Evolutionary conservation across 192 early-diverging fungal genomes (phyloP).

Genomic region (Allomyces arbusculus): DNA sequence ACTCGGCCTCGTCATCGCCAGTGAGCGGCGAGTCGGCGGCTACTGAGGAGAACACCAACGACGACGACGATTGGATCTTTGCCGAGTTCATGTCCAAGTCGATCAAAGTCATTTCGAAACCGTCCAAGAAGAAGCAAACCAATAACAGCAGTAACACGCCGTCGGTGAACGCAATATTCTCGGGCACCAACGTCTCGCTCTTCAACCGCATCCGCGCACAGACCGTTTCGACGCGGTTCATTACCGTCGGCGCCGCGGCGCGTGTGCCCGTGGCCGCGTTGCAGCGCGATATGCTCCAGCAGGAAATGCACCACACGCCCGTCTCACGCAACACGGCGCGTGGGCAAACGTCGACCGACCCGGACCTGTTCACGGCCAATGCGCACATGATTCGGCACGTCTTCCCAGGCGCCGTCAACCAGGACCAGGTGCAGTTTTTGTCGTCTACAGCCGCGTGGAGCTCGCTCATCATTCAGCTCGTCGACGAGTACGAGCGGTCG

Average conservation of each 20-base stretch:
- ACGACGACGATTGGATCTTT: too few relatives aligned
- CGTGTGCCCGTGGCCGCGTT: slow-evolving; percentile 13
- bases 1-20: too few relatives aligned
- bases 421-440: slow-evolving; percentile 4
- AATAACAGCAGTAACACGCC: slow-evolving; percentile 63
- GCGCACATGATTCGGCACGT: slow-evolving; percentile 36
- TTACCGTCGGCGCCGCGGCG: slow-evolving; percentile 32
- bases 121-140: slow-evolving; percentile 56
- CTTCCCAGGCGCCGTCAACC: not conserved
- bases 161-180: slow-evolving; percentile 10
- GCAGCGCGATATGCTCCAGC: slow-evolving; percentile 16
- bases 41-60: too few relatives aligned
- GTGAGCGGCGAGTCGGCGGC: too few relatives aligned
- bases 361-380: not conserved
- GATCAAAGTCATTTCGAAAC: slow-evolving; percentile 82
- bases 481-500: slow-evolving; percentile 36
- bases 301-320: slow-evolving; percentile 9
- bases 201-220: slow-evolving; percentile 81
- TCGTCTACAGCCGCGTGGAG: slow-evolving; percentile 63
- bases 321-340: slow-evolving; percentile 1
- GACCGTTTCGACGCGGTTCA: slow-evolving; percentile 71
- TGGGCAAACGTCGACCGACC: not conserved
- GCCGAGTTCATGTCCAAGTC: slow-evolving; percentile 42
- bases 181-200: slow-evolving; percentile 62
- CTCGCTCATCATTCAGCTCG: slow-evolving; percentile 67